A percentile compares a stretch with the other conserved stretches of the same genome.
Evolutionary conservation across 495 filamentous ascomycete species (phyloP).

Genomic region (Hypoxylon fragiforme): DNA sequence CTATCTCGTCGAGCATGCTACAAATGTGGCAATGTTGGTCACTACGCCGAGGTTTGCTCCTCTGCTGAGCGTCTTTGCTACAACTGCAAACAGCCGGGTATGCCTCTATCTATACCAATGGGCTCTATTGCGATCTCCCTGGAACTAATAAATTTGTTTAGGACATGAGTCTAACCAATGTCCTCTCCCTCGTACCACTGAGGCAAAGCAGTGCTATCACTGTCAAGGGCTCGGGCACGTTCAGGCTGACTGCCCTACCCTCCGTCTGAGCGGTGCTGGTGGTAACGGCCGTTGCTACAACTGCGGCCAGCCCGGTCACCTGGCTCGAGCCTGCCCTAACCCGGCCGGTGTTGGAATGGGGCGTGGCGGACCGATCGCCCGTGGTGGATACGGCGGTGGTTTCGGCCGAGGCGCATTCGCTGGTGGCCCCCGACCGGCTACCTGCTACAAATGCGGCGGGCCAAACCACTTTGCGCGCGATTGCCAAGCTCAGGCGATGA

Average conservation of each 20-base stretch:
- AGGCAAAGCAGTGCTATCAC: constrained; percentile 99
- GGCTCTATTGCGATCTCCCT: too few relatives aligned
- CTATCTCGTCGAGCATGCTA: constrained; percentile 98
- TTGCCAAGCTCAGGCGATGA: constrained; percentile 99
- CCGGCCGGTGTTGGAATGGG: constrained; percentile 61
- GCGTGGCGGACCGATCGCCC: constrained; percentile 64
- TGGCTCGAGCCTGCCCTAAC: constrained; percentile 84
- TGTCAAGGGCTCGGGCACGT: constrained; percentile 98
- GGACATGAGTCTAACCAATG: constrained; percentile 98
- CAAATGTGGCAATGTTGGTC: constrained; percentile 99
- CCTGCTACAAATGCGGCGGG: constrained; percentile 99
- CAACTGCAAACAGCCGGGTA: constrained; percentile 97
- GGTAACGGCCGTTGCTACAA: constrained; percentile 90
- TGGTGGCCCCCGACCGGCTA: constrained; percentile 74
- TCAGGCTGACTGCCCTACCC: constrained; percentile 97
- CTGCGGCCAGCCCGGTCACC: constrained; percentile 89
- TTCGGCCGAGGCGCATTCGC: constrained; percentile 70
- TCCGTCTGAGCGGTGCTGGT: constrained; percentile 80
- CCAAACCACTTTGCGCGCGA: constrained; percentile 99
- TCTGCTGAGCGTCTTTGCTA: constrained; percentile 98
- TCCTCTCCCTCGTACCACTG: constrained; percentile 92
- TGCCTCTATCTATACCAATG: constrained; percentile 39
- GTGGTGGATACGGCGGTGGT: constrained; percentile 70
- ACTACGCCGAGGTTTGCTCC: constrained; percentile 98
- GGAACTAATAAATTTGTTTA: too few relatives aligned